A percentile compares a stretch with the other conserved stretches of the same genome.
These are phyloP conservation scores for Tetrastigma voinierianum DNA, from an alignment of 164 flowering plant species.

Conservation along the genomic window DNA sequence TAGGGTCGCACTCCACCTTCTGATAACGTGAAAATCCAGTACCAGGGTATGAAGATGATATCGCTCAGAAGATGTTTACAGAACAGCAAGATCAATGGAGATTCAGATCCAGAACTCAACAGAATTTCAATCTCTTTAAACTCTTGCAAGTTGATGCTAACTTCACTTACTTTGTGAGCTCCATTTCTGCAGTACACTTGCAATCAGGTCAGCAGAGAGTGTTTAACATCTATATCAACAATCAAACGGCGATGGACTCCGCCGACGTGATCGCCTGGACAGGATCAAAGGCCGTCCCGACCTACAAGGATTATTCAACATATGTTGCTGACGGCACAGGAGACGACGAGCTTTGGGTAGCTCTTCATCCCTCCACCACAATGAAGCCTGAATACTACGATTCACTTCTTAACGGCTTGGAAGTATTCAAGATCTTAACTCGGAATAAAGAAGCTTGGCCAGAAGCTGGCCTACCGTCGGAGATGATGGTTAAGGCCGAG, in stretches of 20 bases:
- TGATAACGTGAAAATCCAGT: conserved; percentile 13
- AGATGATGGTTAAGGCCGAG: conserved; percentile 5
- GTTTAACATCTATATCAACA: conserved; percentile 36
- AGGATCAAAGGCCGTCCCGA: conserved; percentile 21
- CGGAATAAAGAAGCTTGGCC: conserved; percentile 48
- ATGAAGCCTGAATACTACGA: conserved; percentile 53
- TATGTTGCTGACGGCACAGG: conserved; percentile 9
- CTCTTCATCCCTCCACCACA: conserved; percentile 36
- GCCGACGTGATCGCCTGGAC: conserved; percentile 34
- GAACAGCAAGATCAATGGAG: conserved; percentile 47
- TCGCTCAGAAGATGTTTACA: conserved; percentile 37
- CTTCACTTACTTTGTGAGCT: conserved; percentile 59
- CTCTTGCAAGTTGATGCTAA: conserved; percentile 63
- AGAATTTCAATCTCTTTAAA: conserved; percentile 58
- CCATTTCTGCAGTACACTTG: conserved; percentile 53
- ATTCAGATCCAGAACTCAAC: conserved; percentile 24
- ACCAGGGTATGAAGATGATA: conserved; percentile 15
- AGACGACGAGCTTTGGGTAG: conserved; percentile 41
- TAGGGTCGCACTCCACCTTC: conserved; percentile 26
- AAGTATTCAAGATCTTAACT: conserved; percentile 64
- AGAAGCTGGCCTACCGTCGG: conserved; percentile 60
- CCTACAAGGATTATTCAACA: conserved; percentile 27
- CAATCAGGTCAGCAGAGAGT: conserved; percentile 34
- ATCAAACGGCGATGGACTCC: conserved; percentile 19
- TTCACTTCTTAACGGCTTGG: conserved; percentile 69